These are phyloP conservation scores for Debaryomyces nepalensis DNA, from an alignment of 1,139 yeast genomes.

Conservation along the genomic window DNA sequence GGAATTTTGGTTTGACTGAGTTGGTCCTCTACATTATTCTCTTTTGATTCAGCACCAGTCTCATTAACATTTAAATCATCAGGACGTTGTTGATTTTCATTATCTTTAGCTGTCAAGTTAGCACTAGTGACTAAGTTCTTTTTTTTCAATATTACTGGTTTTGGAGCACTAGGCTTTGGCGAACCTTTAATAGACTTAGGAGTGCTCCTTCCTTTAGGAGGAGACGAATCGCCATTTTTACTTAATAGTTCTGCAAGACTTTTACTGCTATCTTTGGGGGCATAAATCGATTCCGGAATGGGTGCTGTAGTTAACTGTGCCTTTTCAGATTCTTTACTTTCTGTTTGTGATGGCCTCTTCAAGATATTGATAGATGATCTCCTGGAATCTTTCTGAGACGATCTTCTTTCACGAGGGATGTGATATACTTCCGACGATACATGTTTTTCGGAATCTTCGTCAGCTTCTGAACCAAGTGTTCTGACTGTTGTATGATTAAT, in stretches of 20 bases:
- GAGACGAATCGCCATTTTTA: constrained; percentile 20
- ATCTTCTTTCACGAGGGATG: constrained; percentile 21
- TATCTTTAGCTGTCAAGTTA: background rate
- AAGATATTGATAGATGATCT: constrained; percentile 20
- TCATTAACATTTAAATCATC: background rate
- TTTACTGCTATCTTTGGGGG: constrained; percentile 27
- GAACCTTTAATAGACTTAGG: constrained; percentile 26
- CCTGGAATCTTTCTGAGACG: constrained; percentile 20
- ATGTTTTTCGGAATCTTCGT: constrained; percentile 3
- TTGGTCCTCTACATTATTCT: constrained; percentile 13
- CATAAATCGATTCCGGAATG: constrained; percentile 7
- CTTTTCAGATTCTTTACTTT: constrained; percentile 8
- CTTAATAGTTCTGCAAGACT: constrained; percentile 49
- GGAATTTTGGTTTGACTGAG: constrained; percentile 12
- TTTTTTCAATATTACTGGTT: constrained; percentile 49
- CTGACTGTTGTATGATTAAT: constrained; percentile 64
- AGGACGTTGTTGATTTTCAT: background rate
- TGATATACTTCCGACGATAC: constrained; percentile 13
- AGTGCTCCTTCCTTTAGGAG: constrained; percentile 22
- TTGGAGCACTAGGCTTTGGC: constrained; percentile 32
- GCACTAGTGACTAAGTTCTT: constrained; percentile 23
- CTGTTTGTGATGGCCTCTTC: constrained; percentile 23
- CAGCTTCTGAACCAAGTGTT: constrained; percentile 45
- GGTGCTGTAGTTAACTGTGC: constrained; percentile 6
- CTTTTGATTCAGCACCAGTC: background rate